These are phyloP conservation scores for Aspergillus taichungensis DNA, from an alignment of 495 filamentous ascomycete species.

Conservation along the genomic window DNA sequence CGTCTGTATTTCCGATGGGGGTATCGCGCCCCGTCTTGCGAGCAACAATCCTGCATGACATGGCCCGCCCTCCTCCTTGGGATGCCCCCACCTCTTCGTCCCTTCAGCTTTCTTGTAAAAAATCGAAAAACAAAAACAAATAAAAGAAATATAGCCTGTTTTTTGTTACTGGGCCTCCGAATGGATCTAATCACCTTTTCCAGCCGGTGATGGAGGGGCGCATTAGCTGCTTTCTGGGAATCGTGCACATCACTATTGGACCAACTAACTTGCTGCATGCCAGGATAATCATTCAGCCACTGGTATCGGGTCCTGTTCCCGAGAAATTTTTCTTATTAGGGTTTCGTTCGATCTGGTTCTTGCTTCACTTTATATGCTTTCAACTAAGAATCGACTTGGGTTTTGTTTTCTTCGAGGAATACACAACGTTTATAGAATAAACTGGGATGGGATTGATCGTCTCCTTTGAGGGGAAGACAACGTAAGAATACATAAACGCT, in stretches of 20 bases:
- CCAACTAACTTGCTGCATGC: conserved; percentile 21
- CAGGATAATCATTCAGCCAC: conserved; percentile 18
- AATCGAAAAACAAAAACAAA: too few relatives aligned
- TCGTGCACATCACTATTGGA: conserved; percentile 11
- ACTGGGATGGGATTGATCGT: too few relatives aligned
- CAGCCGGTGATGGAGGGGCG: conserved; percentile 6
- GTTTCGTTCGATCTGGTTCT: too few relatives aligned
- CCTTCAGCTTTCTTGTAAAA: conserved; percentile 1
- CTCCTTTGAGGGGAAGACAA: too few relatives aligned
- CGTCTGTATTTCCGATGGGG: conserved; percentile 10
- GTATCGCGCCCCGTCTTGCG: conserved; percentile 15
- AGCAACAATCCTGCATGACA: conserved; percentile 18
- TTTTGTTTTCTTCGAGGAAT: too few relatives aligned
- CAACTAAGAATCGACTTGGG: too few relatives aligned
- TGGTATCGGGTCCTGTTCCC: too few relatives aligned
- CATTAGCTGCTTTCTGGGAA: conserved; percentile 10
- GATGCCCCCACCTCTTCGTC: not conserved
- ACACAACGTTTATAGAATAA: too few relatives aligned
- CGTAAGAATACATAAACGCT: not conserved
- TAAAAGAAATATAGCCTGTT: too few relatives aligned
- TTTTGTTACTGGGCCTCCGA: conserved; percentile 1
- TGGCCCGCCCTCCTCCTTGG: conserved; percentile 8
- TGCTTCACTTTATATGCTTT: too few relatives aligned
- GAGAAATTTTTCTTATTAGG: too few relatives aligned
- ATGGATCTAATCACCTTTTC: conserved; percentile 7